Conservation (phyloP, 2,329 filamentous ascomycete genomes). For the Penicillium paneum region DNA sequence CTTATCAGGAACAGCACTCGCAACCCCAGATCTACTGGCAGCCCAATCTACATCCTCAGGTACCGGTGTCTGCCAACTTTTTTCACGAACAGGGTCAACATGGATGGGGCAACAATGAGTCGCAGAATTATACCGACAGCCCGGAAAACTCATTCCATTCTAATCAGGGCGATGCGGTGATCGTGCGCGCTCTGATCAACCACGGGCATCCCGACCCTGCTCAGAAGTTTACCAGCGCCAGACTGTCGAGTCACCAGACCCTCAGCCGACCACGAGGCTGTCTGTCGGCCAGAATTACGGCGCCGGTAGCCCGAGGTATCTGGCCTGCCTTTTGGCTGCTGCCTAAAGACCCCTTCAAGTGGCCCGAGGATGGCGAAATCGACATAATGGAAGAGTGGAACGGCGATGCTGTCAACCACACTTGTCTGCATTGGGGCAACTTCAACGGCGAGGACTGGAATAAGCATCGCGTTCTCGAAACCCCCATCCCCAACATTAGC, state of each 20-base stretch:
- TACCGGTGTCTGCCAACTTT: conserved; percentile 22
- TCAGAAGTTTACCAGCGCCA: conserved; percentile 25
- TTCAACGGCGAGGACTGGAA: conserved; percentile 25
- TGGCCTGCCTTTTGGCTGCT: conserved; percentile 29
- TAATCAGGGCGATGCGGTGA: conserved; percentile 20
- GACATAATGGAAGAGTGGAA: conserved; percentile 29
- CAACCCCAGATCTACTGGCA: conserved; percentile 24
- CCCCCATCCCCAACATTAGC: conserved; percentile 22
- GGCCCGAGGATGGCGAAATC: conserved; percentile 25
- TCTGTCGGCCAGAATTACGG: conserved; percentile 23
- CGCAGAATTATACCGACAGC: conserved; percentile 24
- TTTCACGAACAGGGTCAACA: conserved; percentile 23
- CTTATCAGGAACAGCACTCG: conserved; percentile 17
- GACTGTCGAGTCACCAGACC: conserved; percentile 23
- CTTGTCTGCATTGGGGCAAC: conserved; percentile 26
- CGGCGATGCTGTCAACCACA: conserved; percentile 24
- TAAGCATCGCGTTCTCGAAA: conserved; percentile 26
- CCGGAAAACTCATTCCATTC: conserved; percentile 26
- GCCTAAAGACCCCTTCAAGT: conserved; percentile 28
- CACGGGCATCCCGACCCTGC: conserved; percentile 21
- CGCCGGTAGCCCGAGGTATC: conserved; percentile 23
- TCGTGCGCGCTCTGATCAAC: conserved; percentile 24
- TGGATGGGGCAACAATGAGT: conserved; percentile 26
- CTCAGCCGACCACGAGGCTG: conserved; percentile 23
- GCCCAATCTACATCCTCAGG: conserved; percentile 21